A percentile compares a stretch with the other conserved stretches of the same genome.
These are phyloP conservation scores for Penicillium glabrum DNA, from an alignment of 2,329 filamentous ascomycete species.

Conservation along the genomic window DNA sequence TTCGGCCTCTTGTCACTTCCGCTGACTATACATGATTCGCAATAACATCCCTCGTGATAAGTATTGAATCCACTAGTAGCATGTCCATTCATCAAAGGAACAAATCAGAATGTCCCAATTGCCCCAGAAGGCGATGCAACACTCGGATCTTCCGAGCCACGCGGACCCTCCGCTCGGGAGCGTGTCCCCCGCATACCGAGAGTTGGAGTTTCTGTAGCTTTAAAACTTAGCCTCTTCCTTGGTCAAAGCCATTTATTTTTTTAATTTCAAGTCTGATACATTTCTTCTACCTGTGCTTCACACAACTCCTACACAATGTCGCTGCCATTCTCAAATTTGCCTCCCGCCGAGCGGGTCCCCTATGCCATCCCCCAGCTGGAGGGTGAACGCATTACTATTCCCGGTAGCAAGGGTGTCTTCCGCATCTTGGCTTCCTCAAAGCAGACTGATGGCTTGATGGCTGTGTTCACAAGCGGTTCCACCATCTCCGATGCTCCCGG, in stretches of 20 bases:
- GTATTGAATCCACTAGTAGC: neutral
- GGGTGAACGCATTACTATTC: conserved; percentile 54
- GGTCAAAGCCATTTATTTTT: too few species aligned
- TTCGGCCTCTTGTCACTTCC: neutral
- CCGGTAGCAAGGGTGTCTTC: conserved; percentile 53
- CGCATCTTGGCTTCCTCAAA: conserved; percentile 54
- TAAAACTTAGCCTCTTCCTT: conserved; percentile 1
- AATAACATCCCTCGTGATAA: neutral
- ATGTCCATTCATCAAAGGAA: neutral
- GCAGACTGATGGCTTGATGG: conserved; percentile 53
- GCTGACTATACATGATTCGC: neutral
- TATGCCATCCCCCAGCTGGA: conserved; percentile 53
- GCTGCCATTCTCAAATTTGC: conserved; percentile 27
- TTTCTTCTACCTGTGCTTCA: neutral
- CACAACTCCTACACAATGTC: conserved; percentile 18
- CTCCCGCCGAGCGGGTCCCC: conserved; percentile 40
- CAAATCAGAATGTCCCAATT: neutral
- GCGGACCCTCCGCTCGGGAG: conserved; percentile 20
- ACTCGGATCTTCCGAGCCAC: conserved; percentile 23
- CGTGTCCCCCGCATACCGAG: conserved; percentile 15
- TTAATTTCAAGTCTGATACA: neutral
- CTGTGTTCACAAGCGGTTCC: conserved; percentile 52
- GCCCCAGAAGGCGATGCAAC: neutral
- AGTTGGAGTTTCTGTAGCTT: neutral
- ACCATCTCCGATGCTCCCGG: conserved; percentile 43